Evolutionary conservation across 2,329 filamentous ascomycete genomes (phyloP), one percentile per base, ranked within the genome.

Genomic region (Didymella sp.): DNA sequence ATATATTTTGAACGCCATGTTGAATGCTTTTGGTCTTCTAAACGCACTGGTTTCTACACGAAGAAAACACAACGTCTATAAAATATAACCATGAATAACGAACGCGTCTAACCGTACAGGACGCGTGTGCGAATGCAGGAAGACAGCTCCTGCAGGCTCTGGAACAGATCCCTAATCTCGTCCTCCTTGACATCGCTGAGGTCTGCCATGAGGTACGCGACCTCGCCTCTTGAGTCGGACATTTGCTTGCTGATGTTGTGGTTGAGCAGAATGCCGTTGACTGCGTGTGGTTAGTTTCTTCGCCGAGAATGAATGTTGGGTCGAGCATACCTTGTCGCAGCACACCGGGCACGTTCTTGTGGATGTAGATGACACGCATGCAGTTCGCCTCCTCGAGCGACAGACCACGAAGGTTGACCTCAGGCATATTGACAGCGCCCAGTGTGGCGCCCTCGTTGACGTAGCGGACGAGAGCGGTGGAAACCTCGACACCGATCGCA

Each of bases 161-260:
- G 89, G 66, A 89, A 92, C 51, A 99, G 87, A 59, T 92, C 88
- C 79, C 91, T 93, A 75, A 98, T 92, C 71, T 96, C 89, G 37
- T 82, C 83, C 47, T 86, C 84, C 71, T 89, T 87, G 67, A 98
- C 92, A 61, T 90, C 87, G 79, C 92, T 96, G 70, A 99, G 90
- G 80, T 99, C 95, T 7, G 95, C 95, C 93, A 99, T 97, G 61
- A 99, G 82, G 76, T 99, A 99, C 19, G 95, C 95, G 64, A 95
- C 85, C 75, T 98, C 94, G 67, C 92, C 94, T 80, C 89, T 89
- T 79, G 90, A 96, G 77, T 98, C 95, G 47, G 91, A 95, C 82
- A 96, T 98, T 80, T 99, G 95, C 84, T 98, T 98, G 81, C 97
- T 94, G 68, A 99, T 93, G 77, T 99, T 99, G 82, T 99, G 93